Conservation (phyloP, 805 yeast species). For the Komagataella populi region DNA sequence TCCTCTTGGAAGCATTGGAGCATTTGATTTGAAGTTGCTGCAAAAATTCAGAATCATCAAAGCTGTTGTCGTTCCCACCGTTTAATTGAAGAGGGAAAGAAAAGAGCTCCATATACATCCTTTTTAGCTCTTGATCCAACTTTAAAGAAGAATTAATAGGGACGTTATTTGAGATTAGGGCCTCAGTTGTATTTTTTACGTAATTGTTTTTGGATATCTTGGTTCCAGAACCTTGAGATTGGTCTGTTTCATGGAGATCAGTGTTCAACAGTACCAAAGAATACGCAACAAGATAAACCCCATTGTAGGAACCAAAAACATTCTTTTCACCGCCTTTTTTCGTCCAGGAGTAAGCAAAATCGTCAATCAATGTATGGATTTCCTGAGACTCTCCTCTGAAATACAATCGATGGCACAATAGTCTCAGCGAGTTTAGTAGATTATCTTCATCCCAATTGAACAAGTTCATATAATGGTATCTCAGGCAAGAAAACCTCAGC, state of each 20-base stretch:
- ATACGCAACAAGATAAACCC: conserved; percentile 59
- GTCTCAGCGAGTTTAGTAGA: conserved; percentile 41
- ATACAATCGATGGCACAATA: conserved; percentile 51
- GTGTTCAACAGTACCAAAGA: conserved; percentile 64
- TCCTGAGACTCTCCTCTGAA: conserved; percentile 76
- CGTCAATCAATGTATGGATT: conserved; percentile 58
- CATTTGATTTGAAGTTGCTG: background rate
- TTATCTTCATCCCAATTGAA: conserved; percentile 29
- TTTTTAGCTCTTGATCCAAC: conserved; percentile 24
- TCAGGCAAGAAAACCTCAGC: conserved; percentile 15
- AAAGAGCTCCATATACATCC: conserved; percentile 28
- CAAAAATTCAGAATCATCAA: background rate
- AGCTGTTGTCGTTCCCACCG: conserved; percentile 1
- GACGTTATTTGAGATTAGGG: conserved; percentile 21
- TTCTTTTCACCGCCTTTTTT: conserved; percentile 30
- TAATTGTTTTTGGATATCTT: conserved; percentile 29
- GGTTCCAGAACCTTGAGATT: conserved; percentile 6
- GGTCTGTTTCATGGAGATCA: conserved; percentile 44
- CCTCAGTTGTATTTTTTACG: conserved; percentile 34
- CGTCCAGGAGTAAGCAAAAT: conserved; percentile 54
- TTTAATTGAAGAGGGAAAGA: conserved; percentile 16
- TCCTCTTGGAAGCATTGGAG: background rate
- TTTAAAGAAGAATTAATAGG: conserved; percentile 9
- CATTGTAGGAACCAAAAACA: conserved; percentile 33
- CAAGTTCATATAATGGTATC: conserved; percentile 30